Base-by-base conservation (phyloP, 2,329 filamentous ascomycete genomes). In the Penicillium hesseltinei region DNA sequence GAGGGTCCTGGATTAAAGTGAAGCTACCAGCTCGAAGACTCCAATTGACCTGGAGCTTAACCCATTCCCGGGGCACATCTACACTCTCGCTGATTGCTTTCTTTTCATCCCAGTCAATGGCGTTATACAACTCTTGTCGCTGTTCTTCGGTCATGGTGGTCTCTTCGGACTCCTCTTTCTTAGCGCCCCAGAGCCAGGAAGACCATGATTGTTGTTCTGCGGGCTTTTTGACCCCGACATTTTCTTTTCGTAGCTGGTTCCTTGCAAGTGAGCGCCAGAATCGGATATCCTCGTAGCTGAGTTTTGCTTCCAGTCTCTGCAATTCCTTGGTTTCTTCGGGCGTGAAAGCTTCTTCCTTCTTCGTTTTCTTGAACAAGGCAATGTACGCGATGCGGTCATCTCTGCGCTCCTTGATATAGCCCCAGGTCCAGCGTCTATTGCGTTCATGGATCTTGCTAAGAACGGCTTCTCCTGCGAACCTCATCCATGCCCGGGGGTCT, bases 21-120 rank as follows among this genome's bases (percentile, higher is more conserved):
- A 99, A 97, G 75, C 93, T 97, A 58, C 94, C 94, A 0, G 93
- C 96, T 62, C 90, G 89, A n/a, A 99, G 85, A 54, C 90, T 93
- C 49, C 94, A 88, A 71, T 97, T 92, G 48, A 99, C 80, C 71
- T 97, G 91, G 73, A 97, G 82, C 75, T 97, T 97, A 68, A 99
- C 83, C 10, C 91, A 91, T 66, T 99, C 94, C 53, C 90, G 86
- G 0, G 95, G 95, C 33, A 92, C 81, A 66, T 99, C 94, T 4
- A 99, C 88, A 42, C 89, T 88, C 64, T 96, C 92, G 0, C 91
- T 83, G 39, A 99, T 82, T 2, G 89, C 90, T 59, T 92, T 88
- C 79, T 97, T 97, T 75, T 99, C 94, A 61, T 99, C 91, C 88
- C 93, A 99, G 68, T 97, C 94, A 67, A 99, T 99, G 49, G 91